Base-by-base conservation (phyloP, 2,329 filamentous ascomycete species). In the Aspergillus neotritici region DNA sequence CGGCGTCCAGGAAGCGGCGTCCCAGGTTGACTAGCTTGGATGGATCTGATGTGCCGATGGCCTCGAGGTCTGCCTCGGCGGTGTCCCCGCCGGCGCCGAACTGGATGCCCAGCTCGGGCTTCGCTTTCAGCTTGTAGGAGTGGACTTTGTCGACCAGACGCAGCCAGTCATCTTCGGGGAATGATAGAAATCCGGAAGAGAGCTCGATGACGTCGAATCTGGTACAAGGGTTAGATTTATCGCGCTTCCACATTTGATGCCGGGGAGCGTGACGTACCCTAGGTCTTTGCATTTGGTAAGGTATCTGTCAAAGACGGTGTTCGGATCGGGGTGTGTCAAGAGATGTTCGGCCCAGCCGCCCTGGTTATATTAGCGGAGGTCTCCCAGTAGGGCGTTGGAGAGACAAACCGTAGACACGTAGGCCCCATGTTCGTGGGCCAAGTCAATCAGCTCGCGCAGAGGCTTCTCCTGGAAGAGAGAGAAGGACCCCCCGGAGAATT, bases 31-130 rank as follows among this genome's bases (percentile, higher is more conserved):
- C 65, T 25, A 78, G 55, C 47, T 73, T 74, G 11, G 63, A 62
- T 0, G 74, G 72, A 48, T 76, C 74, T 4, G 68, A 72, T 9
- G 73, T 73, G 3, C 73, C 74, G 13, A 74, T 64, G 4, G 64
- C 62, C 57, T 73, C 68, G 4, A 79, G 66, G 21, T 68, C 69
- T 4, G 66, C 61, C 0, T 71, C 66, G 4, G 66, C 58, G 0
- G 74, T 78, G 47, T 79, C 75, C 29, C 75, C 76, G 2, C 76
- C 76, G 0, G 76, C 76, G 14, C 75, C 76, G 49, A 79, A 79
- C 48, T 78, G 75, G 49, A 79, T 78, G 0, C 76, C 75, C 31
- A 78, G 61, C 50, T 78, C 76, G 1, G 76, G 75, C 53, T 78
- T 79, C 11, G 75, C 68, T 48, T 68, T 74, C 12, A 79, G 57